Percentiles rank a stretch among this genome's conserved stretches.
These are phyloP conservation scores for Rostrohypoxylon terebratum DNA, from an alignment of 495 filamentous ascomycete genomes.

Conservation along the genomic window DNA sequence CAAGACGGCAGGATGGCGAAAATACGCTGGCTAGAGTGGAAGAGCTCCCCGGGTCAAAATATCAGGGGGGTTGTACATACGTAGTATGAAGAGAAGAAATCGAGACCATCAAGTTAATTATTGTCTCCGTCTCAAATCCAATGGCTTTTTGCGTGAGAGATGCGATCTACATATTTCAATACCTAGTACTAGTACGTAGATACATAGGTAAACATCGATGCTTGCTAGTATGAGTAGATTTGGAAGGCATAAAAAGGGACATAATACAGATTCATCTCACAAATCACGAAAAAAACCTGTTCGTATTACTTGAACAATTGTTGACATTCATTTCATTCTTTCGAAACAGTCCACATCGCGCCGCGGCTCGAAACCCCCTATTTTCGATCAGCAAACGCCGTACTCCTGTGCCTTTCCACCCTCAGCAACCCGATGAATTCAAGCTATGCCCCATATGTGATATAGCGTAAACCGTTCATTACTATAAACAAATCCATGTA, in stretches of 20 bases:
- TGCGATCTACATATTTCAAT: neutral
- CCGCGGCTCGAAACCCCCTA: neutral
- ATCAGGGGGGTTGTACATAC: constrained; percentile 11
- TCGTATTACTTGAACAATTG: neutral
- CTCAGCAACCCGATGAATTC: neutral
- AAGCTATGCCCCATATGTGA: constrained; percentile 7
- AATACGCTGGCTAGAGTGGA: constrained; percentile 33
- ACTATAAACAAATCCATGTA: constrained; percentile 1
- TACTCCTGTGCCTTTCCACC: constrained; percentile 14
- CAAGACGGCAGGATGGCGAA: neutral
- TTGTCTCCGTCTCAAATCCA: neutral
- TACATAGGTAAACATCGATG: no score
- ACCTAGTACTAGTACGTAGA: no score
- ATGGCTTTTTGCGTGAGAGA: neutral
- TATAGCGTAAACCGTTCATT: constrained; percentile 8
- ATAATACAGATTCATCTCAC: no score
- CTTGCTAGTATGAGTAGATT: no score
- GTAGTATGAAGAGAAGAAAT: constrained; percentile 25
- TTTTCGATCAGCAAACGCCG: constrained; percentile 21
- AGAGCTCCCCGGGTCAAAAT: constrained; percentile 35
- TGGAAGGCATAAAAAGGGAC: no score
- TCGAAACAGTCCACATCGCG: neutral
- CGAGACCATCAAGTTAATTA: neutral
- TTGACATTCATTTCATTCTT: neutral
- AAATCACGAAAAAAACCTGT: neutral